Evolutionary conservation across 2,329 filamentous ascomycete species (phyloP), one percentile per base, ranked within the genome.

Genomic region (Aspergillus spinulosporus): DNA sequence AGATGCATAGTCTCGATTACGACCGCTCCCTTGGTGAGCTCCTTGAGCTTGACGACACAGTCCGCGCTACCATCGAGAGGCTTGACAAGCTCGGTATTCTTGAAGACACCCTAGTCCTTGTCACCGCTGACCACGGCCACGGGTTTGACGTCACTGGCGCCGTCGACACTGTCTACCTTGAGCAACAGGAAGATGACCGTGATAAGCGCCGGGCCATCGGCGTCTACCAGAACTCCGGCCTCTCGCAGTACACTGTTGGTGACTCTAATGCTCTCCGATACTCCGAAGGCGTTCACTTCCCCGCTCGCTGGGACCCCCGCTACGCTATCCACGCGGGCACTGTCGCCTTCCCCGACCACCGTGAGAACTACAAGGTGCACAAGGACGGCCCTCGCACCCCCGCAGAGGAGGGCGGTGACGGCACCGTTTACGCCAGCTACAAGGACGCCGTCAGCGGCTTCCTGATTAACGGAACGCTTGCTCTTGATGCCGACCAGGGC

Each of bases 51-150:
- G 90, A 95, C 68, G 89, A 95, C 74, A 92, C 90, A 3, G 78
- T 95, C 64, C 85, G 85, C 51, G 88, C 88, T 14, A 91, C 89
- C 2, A 80, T 93, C 52, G 80, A 80, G 46, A 86, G 89, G 68
- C 85, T 95, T 44, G 80, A 84, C 65, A 75, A 81, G 32, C 78
- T 90, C 5, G 82, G 82, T 56, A 81, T 85, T 54, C 81, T 92
- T 32, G 84, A 93, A 7, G 84, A 92, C 59, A 95, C 90, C 1
- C 83, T 93, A 3, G 80, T 95, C 62, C 71, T 95, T 49, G 88
- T 94, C 48, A 91, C 90, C 3, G 88, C 90, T n/a, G 90, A 95
- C 68, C 90, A 94, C 78, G 90, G 90, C 42, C 90, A 95, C 76
- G 90, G 90, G 53, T 95, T 95, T 70, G 90, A 92, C 64, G 90